These are phyloP conservation scores for Geranium rotundifolium DNA, from an alignment of 345 rosid species.

Conservation along the genomic window DNA sequence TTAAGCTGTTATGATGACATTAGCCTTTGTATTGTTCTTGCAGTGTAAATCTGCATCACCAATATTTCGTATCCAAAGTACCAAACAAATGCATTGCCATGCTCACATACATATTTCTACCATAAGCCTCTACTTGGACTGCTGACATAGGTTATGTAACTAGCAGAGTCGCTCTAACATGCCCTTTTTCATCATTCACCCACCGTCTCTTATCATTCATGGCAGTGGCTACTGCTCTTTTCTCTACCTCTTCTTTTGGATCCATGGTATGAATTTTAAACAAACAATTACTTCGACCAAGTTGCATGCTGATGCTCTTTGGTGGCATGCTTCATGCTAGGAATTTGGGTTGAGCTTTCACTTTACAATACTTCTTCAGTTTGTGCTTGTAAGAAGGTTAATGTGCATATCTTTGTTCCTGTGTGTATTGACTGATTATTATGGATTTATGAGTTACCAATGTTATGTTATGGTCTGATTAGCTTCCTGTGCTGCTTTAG, in stretches of 20 bases:
- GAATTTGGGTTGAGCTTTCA: slow-evolving; percentile 8
- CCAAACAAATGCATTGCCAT: no score
- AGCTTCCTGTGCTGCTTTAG: not conserved
- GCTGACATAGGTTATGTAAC: not conserved
- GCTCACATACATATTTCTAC: no score
- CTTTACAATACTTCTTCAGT: slow-evolving; percentile 1
- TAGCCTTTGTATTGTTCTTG: slow-evolving; percentile 12
- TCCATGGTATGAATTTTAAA: slow-evolving; percentile 80
- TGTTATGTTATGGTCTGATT: not conserved
- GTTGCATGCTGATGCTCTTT: slow-evolving; percentile 85
- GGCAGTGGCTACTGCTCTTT: slow-evolving; percentile 71
- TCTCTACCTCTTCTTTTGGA: slow-evolving; percentile 80
- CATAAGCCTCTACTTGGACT: no score
- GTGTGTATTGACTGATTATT: slow-evolving; percentile 95
- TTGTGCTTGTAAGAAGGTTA: slow-evolving; percentile 2
- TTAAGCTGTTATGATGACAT: slow-evolving; percentile 10
- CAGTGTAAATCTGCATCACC: slow-evolving; percentile 99
- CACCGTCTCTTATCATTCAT: slow-evolving; percentile 79
- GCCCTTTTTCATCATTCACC: slow-evolving; percentile 28
- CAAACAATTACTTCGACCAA: slow-evolving; percentile 68
- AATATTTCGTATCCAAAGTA: slow-evolving; percentile 37
- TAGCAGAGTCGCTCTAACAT: not conserved
- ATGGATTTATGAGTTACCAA: no score
- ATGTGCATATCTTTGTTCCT: slow-evolving; percentile 10
- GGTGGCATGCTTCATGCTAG: slow-evolving; percentile 95